Conservation (phyloP, 768 basidiomycete species). For the Boletales sp. region DNA sequence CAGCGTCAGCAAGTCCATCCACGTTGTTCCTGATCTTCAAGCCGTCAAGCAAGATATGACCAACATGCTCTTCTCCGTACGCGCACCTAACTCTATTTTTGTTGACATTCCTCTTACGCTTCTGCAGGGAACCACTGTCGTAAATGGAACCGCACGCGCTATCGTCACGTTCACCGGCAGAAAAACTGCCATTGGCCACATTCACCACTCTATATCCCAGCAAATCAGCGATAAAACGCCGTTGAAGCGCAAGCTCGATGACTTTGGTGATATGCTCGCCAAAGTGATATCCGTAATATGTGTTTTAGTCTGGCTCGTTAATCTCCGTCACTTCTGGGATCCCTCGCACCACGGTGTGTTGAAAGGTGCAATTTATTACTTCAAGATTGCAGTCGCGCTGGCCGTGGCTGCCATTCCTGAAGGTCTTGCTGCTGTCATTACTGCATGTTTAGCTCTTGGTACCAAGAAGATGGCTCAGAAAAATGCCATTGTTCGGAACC, state of each 20-base stretch:
- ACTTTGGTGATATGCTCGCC: slow-evolving; percentile 96
- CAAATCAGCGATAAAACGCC: slow-evolving; percentile 97
- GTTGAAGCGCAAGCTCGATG: slow-evolving; percentile 94
- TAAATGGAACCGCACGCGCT: slow-evolving; percentile 86
- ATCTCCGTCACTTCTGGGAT: slow-evolving; percentile 94
- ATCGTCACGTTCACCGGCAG: slow-evolving; percentile 85
- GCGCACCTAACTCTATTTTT: background rate
- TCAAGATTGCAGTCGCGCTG: slow-evolving; percentile 98
- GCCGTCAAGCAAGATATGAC: slow-evolving; percentile 99
- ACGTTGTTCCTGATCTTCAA: slow-evolving; percentile 60
- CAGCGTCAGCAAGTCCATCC: slow-evolving; percentile 79
- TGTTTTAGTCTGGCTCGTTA: slow-evolving; percentile 96
- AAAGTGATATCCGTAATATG: slow-evolving; percentile 98
- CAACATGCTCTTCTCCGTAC: slow-evolving; percentile 93
- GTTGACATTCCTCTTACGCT: background rate
- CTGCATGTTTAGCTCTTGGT: slow-evolving; percentile 92
- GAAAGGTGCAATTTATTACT: slow-evolving; percentile 96
- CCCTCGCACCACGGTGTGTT: slow-evolving; percentile 87
- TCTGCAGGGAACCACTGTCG: slow-evolving; percentile 86
- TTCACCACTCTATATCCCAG: slow-evolving; percentile 92
- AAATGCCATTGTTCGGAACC: slow-evolving; percentile 94
- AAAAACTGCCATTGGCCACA: slow-evolving; percentile 91
- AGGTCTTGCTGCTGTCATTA: slow-evolving; percentile 97
- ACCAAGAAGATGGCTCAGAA: slow-evolving; percentile 99
- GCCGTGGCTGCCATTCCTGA: slow-evolving; percentile 99